Percentiles rank a stretch among this genome's conserved stretches.
phyloP scores from a whole-genome alignment of 2,329 filamentous ascomycete genomes.

The Exophiala alcalophila region DNA sequence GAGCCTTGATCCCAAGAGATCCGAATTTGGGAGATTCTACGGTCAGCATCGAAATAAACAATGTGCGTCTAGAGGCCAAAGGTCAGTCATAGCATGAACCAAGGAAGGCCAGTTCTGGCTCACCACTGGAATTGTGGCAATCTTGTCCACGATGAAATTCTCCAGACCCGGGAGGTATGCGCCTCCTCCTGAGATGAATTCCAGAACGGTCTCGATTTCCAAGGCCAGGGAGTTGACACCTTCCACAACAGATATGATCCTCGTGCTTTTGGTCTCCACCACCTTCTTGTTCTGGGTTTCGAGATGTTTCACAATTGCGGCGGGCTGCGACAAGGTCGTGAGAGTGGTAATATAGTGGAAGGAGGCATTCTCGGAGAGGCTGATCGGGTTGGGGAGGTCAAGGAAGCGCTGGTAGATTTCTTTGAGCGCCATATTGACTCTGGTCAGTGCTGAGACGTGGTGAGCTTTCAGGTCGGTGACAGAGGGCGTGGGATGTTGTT shows the following conservation, averaged over 20 bases:
- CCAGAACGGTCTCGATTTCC: slow-evolving; percentile 77
- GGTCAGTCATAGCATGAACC: slow-evolving; percentile 10
- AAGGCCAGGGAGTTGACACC: slow-evolving; percentile 65
- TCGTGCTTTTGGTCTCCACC: slow-evolving; percentile 79
- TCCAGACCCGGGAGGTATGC: slow-evolving; percentile 84
- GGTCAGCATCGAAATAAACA: slow-evolving; percentile 72
- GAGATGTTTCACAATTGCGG: slow-evolving; percentile 81
- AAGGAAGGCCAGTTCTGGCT: too few relatives aligned
- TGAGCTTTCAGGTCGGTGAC: too few relatives aligned
- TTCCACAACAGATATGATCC: slow-evolving; percentile 71
- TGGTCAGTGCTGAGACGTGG: slow-evolving; percentile 10
- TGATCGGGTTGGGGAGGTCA: slow-evolving; percentile 60
- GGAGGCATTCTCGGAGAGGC: slow-evolving; percentile 64
- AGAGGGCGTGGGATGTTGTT: too few relatives aligned
- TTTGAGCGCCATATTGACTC: slow-evolving; percentile 44
- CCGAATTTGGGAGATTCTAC: slow-evolving; percentile 82
- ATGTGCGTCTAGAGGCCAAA: slow-evolving; percentile 67
- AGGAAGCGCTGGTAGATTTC: slow-evolving; percentile 69
- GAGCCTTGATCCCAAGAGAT: slow-evolving; percentile 94
- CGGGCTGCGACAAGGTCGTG: slow-evolving; percentile 66
- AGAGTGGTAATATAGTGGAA: slow-evolving; percentile 90
- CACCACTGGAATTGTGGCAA: slow-evolving; percentile 77
- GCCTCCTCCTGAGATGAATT: slow-evolving; percentile 78
- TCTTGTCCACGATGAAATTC: slow-evolving; percentile 84
- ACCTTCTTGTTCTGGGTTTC: slow-evolving; percentile 62